Conservation (phyloP, 2,329 filamentous ascomycete species). For the Purpureocillium lavendulum region DNA sequence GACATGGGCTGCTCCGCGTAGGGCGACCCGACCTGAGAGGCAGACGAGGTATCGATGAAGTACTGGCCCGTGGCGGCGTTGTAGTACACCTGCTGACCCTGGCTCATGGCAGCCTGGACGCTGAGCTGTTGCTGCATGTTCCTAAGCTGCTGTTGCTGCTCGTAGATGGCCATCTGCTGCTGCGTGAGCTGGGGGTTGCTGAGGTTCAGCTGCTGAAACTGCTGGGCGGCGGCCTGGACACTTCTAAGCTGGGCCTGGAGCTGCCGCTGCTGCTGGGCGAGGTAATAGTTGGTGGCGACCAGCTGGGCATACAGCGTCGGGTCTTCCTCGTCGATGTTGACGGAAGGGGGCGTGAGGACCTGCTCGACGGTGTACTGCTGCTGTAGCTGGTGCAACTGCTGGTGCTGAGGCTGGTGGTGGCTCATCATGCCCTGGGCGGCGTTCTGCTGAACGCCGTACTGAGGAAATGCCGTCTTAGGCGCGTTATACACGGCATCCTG, state of each 20-base stretch:
- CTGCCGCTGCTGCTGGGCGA: conserved; percentile 90
- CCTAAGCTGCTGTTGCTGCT: conserved; percentile 33
- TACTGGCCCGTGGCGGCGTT: conserved; percentile 84
- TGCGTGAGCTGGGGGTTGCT: conserved; percentile 41
- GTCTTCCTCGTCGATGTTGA: conserved; percentile 70
- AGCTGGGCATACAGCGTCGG: conserved; percentile 81
- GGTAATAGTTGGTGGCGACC: conserved; percentile 82
- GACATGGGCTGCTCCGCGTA: conserved; percentile 35
- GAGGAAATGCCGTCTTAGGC: conserved; percentile 51
- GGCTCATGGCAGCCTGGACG: conserved; percentile 29
- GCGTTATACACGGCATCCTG: conserved; percentile 29
- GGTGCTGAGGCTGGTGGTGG: conserved; percentile 24
- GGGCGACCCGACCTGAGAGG: conserved; percentile 28
- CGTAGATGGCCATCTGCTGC: conserved; percentile 37
- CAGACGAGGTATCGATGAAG: conserved; percentile 60
- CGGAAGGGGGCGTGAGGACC: conserved; percentile 73
- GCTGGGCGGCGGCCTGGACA: conserved; percentile 75
- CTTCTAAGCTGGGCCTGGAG: conserved; percentile 86
- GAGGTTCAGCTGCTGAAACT: conserved; percentile 70
- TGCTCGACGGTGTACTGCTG: conserved; percentile 75
- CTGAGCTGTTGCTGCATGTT: conserved; percentile 31
- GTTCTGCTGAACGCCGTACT: conserved; percentile 27
- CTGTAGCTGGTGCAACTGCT: conserved; percentile 19
- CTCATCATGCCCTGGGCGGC: conserved; percentile 21
- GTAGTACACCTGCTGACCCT: conserved; percentile 75